These are phyloP conservation scores for Populus deltoides DNA, from an alignment of 345 rosid genomes.

Conservation along the genomic window DNA sequence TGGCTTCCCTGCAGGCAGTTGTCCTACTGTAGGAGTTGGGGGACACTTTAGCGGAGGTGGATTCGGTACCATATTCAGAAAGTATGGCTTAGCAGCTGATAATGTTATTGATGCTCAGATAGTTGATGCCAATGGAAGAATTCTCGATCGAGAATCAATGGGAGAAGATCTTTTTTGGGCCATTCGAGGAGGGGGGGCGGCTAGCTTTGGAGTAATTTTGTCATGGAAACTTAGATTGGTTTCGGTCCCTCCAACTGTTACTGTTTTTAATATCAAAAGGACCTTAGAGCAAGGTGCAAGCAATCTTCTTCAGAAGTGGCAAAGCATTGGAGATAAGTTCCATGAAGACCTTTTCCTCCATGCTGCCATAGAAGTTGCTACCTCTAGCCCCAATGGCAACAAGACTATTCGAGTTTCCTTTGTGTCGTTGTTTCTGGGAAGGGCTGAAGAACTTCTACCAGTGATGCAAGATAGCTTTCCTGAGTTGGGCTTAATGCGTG, in stretches of 20 bases:
- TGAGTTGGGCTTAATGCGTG: constrained; percentile 2
- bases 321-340: neutral
- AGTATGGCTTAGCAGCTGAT: too few relatives aligned
- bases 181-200: constrained; percentile 22
- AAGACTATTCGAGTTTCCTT: neutral
- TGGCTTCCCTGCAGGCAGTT: constrained; percentile 11
- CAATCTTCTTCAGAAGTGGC: too few relatives aligned
- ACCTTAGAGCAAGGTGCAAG: too few relatives aligned
- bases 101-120: neutral
- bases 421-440: constrained; percentile 1
- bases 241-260: neutral
- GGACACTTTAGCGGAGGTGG: constrained; percentile 14
- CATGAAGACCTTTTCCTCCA: constrained; percentile 12
- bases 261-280: too few relatives aligned
- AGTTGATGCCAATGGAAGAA: constrained; percentile 11
- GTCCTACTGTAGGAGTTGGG: constrained; percentile 5
- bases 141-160: constrained; percentile 11
- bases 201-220: constrained; percentile 12
- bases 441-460: neutral
- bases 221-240: constrained; percentile 16
- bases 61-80: too few relatives aligned
- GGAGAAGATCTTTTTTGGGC: constrained; percentile 27
- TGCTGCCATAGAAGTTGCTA: neutral
- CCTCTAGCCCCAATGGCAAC: neutral
- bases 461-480: constrained; percentile 8